Conservation (phyloP, 306 rosid genomes). For the Myrica gale region DNA sequence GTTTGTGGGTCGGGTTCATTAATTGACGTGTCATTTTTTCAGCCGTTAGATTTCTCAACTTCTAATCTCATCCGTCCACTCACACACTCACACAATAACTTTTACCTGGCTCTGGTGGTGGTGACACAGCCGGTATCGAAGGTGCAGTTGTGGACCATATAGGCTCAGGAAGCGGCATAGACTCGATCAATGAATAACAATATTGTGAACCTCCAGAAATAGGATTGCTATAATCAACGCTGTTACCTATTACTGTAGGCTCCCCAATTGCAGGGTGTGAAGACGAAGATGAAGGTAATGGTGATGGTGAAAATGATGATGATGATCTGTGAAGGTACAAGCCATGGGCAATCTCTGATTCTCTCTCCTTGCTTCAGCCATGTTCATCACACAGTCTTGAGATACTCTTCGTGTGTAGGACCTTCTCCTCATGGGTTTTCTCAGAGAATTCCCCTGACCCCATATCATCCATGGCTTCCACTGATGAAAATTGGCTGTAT, state of each 20-base stretch:
- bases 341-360: conserved; percentile 34
- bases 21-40: too few relatives aligned
- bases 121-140: conserved; percentile 33
- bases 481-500: background rate
- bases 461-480: conserved; percentile 14
- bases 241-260: conserved; percentile 16
- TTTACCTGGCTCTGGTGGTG: too few relatives aligned
- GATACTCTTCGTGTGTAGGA: conserved; percentile 20
- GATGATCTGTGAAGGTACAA: conserved; percentile 35
- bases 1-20: too few relatives aligned
- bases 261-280: background rate
- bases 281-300: background rate
- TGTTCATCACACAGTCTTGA: conserved; percentile 6
- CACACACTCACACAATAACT: too few relatives aligned
- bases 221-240: conserved; percentile 24
- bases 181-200: conserved; percentile 51
- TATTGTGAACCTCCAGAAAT: conserved; percentile 24
- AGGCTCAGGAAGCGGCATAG: conserved; percentile 60
- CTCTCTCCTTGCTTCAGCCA: conserved; percentile 40
- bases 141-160: conserved; percentile 64
- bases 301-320: conserved; percentile 14
- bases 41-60: too few relatives aligned
- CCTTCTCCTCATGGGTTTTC: conserved; percentile 29
- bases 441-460: conserved; percentile 17
- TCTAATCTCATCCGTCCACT: too few relatives aligned